Base-by-base conservation (phyloP, 1,139 yeast species). In the Hemisphaericaspora lyxosophila region DNA sequence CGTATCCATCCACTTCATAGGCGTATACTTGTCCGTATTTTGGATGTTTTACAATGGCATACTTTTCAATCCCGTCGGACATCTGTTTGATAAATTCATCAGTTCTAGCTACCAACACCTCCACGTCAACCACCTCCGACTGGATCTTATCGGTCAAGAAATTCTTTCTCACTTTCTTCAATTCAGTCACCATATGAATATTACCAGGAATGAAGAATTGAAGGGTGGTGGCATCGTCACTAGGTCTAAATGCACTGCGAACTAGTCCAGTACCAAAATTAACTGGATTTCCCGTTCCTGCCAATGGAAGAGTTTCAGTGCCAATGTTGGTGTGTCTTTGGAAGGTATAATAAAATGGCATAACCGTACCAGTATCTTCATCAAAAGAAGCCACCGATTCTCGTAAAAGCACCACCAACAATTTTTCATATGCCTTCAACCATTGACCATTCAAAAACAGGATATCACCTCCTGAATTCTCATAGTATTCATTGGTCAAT, bases 201-300 rank as follows among this genome's bases (percentile, higher is more conserved):
- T 88, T 88, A 2, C 90, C 96, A 0, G 96, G 96, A 29, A 89
- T 75, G 54, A 87, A 85, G 46, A 82, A 81, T 57, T 87, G 96
- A 39, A 76, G 76, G 16, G 83, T 78, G 26, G 92, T 81, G 1
- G 96, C 89, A 60, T 88, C 96, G 56, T 88, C 96, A 23, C 94
- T 83, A 4, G 96, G 96, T 49, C 96, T 65, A 57, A 88, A 88
- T 0, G 95, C 94, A n/a, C 94, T 84, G 39, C 95, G 67, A 7
- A 88, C 67, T 43, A 88, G 65, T 0, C 94, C 89, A 0, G 89
- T 82, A 31, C 75, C 78, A 38, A 55, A 73, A 47, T 81, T 82
- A 1, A 85, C 92, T 0, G 96, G 96, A 52, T 87, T 85, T 1
- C 96, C 96, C 1, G 75, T 74, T 0, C 96, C 96, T 1, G 75